Percentiles rank a stretch among this genome's conserved stretches.
These are phyloP conservation scores for Microstegium vimineum DNA, from an alignment of 176 grass and related monocot species.

Conservation along the genomic window DNA sequence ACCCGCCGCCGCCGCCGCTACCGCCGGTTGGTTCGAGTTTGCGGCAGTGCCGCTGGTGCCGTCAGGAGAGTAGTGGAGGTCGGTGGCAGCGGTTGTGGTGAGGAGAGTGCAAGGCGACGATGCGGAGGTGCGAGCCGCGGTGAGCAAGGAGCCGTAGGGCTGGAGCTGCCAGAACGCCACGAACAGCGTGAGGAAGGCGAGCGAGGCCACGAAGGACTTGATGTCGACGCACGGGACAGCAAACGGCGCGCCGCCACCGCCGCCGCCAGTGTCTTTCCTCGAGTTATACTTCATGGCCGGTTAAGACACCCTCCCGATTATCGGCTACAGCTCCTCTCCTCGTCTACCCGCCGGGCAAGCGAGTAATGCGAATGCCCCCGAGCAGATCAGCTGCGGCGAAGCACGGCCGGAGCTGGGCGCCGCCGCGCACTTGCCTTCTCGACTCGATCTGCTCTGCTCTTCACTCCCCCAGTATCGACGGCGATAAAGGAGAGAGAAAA, in stretches of 20 bases:
- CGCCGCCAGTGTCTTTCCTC: conserved; percentile 56
- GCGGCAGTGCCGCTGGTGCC: neutral
- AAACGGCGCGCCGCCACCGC: conserved; percentile 15
- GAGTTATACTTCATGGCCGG: conserved; percentile 49
- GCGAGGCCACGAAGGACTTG: conserved; percentile 61
- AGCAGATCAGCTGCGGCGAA: neutral
- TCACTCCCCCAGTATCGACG: neutral
- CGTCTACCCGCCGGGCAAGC: neutral
- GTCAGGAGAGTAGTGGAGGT: neutral
- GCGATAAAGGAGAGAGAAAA: neutral
- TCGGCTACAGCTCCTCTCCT: neutral
- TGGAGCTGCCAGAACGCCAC: conserved; percentile 84
- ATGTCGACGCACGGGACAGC: conserved; percentile 66
- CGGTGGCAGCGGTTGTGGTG: neutral
- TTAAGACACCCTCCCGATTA: no score
- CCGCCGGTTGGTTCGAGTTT: neutral
- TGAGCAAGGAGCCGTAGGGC: conserved; percentile 61
- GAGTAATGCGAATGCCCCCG: neutral
- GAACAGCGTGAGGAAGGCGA: conserved; percentile 69
- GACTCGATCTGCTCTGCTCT: neutral
- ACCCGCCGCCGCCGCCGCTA: no score
- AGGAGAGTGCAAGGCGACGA: conserved; percentile 1
- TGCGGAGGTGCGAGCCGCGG: conserved; percentile 33
- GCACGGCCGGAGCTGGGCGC: neutral
- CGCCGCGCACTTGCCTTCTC: neutral